Evolutionary conservation across 2,329 filamentous ascomycete species (phyloP), one percentile per base, ranked within the genome.

Genomic region (Blastomyces parvus): DNA sequence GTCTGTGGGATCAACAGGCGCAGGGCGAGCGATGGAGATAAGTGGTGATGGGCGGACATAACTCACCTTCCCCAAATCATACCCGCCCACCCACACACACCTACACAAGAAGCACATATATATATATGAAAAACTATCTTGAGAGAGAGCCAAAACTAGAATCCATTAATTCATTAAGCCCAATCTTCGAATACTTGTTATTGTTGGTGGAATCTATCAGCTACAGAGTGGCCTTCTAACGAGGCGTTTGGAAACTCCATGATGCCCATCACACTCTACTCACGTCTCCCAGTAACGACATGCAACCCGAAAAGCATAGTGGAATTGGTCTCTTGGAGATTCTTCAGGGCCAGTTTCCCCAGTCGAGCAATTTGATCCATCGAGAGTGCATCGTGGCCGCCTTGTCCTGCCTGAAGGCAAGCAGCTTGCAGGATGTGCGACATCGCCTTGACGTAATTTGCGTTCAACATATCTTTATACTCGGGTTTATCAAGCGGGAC

Each of bases 301-400:
- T 59, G 17, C 42, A 59, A 46, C 13, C 22, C 27, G 19, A 30
- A 25, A 7, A 17, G 7, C 2, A 59, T n/a, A 14, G 13, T 36
- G 22, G 57, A 59, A 14, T 59, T 59, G 17, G 57, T 59, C 27
- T 59, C 57, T 30, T 59, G 22, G 40, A 59, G 14, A 33, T 59
- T 59, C 27, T 59, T 48, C 17, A 59, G 8, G 2, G 40, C 42
- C 22, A 25, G 25, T 44, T 33, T 27, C 42, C 27, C 44, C 25
- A 30, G 25, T 9, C 1, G 25, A n/a, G 27, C 14, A 46, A 59
- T 48, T 40, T 59, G 22, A 33, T 46, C 27, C 22, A 46, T 22
- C 42, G 57, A 13, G 27, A 48, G 57, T 27, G 57, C 17, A 22
- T 42, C 5, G 36, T 8, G 36, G 14, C 42, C 17, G 5, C 19